Evolutionary conservation across 2,329 filamentous ascomycete genomes (phyloP), one percentile per base, ranked within the genome.

Genomic region (Aspergillus thermomutatus): DNA sequence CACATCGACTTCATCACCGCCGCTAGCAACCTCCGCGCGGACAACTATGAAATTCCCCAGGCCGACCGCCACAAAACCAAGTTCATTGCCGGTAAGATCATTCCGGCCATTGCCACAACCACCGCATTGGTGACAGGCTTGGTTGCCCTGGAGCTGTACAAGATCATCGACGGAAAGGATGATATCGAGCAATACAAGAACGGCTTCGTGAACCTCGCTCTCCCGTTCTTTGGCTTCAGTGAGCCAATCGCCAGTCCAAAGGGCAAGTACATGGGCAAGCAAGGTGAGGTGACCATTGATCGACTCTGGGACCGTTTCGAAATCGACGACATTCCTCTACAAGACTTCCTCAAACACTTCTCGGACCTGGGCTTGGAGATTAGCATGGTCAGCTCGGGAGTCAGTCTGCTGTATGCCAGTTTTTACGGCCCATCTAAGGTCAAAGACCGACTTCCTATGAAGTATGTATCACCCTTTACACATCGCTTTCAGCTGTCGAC

Each of bases 121-220:
- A 99, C 94, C 2, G 93, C 94, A 3, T 81, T 99, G 56, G 93
- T 97, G 11, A 99, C 94, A 2, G 94, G 94, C 57, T 82, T 99
- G 48, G 92, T 99, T 53, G 84, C 95, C 17, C 80, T 99, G 48
- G 94, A 99, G 79, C 79, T 97, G 49, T 97, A 91, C 87, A 99
- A 99, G 85, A 85, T 99, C 61, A 82, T 99, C 48, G 94, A 97
- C 69, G 93, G 92, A 71, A 97, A 99, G 82, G 85, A 83, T n/a
- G 91, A 97, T 66, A 88, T 97, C 63, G 94, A 97, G 78, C 90
- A 97, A 77, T 99, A 95, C 87, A 97, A 97, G 85, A 99, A 99
- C 72, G 94, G 94, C 17, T 99, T 99, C 76, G 83, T 97, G 77
- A 99, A 99, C 78, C 79, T 99, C 64, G 94, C 94, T 1, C 80